Base-by-base conservation (phyloP, 129 eudicot genomes). In the Lactuca saligna region DNA sequence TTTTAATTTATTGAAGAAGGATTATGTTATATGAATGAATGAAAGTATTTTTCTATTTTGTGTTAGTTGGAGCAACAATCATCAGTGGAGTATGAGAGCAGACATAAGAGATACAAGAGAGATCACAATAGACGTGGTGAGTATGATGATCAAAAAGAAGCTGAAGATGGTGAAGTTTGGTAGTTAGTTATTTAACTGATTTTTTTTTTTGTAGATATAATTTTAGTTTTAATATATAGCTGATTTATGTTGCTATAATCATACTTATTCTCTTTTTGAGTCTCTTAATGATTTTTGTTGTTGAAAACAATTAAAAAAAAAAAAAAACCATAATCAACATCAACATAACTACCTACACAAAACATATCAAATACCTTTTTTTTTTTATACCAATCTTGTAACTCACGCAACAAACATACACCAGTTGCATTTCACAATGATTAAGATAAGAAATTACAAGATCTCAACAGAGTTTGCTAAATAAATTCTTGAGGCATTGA, bases 31-130 rank as follows among this genome's bases (percentile, higher is more conserved):
- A 46, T 1, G 12, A 12, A 11, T 61, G 33, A 14, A 54, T 10
- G 15, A 50, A 62, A 61, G 35, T 3, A 57, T 12, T 29, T 32
- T 69, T 17, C 15, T 14, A 6, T 42, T 74, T 64, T 70, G 42
- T 77, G 76, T 79, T 79, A 85, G 93, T 35, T 65, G 81, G 96
- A 88, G 42, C 86, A 81, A 76, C 81, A 75, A 54, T 49, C 68
- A 5, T 85, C 81, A 42, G 76, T 78, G 13, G 89, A 84, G 54
- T 75, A 82, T 65, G 96, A 86, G 54, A 80, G 66, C 65, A 71
- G 83, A 51, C 86, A 80, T 62, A 91, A 80, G 88, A 82, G 86
- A 63, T 82, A 86, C 66, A 88, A 82, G 83, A 78, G 86, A 75
- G 98, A 88, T 67, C 79, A 68, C 4, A 46, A 12, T 37, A 74